Conservation (phyloP, 768 basidiomycete species). For the Psilocybe azurescens region DNA sequence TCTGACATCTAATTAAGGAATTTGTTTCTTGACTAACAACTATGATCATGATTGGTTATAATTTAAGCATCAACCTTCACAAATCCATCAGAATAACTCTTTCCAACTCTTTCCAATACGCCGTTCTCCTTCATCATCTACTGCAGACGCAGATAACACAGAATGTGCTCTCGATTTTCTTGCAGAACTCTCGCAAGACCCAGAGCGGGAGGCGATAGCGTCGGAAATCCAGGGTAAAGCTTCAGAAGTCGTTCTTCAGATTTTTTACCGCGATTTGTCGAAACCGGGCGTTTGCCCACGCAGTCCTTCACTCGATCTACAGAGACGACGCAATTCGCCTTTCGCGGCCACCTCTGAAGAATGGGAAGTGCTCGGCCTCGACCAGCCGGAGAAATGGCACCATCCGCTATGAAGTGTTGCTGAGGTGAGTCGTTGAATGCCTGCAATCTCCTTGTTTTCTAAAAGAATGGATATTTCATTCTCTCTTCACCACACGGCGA, state of each 20-base stretch:
- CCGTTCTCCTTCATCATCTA: constrained; percentile 30
- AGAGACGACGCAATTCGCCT: constrained; percentile 68
- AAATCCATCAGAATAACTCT: constrained; percentile 27
- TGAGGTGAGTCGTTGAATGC: constrained; percentile 55
- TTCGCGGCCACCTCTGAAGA: constrained; percentile 49
- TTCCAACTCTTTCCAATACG: constrained; percentile 18
- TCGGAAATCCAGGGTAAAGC: constrained; percentile 52
- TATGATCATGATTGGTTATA: constrained; percentile 6
- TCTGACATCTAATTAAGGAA: not conserved
- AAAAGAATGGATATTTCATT: constrained; percentile 31
- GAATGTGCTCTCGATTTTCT: constrained; percentile 37
- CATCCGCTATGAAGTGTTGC: constrained; percentile 67
- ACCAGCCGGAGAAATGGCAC: constrained; percentile 31
- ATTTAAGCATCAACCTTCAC: constrained; percentile 12
- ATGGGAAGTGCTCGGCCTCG: constrained; percentile 21
- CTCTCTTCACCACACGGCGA: constrained; percentile 59
- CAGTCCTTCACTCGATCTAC: constrained; percentile 85
- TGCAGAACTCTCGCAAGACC: constrained; percentile 36
- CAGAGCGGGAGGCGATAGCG: constrained; percentile 45
- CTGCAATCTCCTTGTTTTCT: too few species aligned
- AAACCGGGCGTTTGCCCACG: constrained; percentile 1
- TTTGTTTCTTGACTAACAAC: constrained; percentile 10
- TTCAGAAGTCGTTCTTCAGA: not conserved
- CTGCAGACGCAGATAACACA: constrained; percentile 21
- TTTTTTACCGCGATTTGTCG: constrained; percentile 1